Evolutionary conservation across 176 grass and related monocot genomes (phyloP), one percentile per base, ranked within the genome.

Genomic region (Areca catechu): DNA sequence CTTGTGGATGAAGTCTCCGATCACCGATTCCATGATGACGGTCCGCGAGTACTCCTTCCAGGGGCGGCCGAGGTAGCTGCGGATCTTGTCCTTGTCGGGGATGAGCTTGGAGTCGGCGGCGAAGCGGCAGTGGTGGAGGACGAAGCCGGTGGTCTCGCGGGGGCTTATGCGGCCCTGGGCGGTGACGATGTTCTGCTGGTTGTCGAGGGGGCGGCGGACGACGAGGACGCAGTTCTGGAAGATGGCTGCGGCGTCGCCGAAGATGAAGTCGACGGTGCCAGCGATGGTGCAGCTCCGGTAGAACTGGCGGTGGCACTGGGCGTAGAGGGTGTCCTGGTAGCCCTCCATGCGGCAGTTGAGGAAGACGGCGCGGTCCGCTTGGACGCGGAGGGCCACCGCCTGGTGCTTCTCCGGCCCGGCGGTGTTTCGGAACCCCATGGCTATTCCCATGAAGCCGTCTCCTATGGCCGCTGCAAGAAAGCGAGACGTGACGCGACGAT

Each of bases 321-420:
- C 86, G 76, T 90, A 96, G 0, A 96, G 80, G n/a, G 92, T 96
- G 77, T 96, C 92, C 70, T 96, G 92, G 64, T 82, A 90, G 23
- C 65, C 92, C n/a, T 87, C 86, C 82, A 96, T 87, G 16, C 69
- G 50, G 74, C 92, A 90, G 71, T 84, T 90, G 56, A 90, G 83
- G 80, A 96, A 96, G 74, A 96, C 80, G 49, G 86, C 56, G 51
- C 56, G 79, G 67, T 96, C 92, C 1, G 92, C 80, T 21, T 81
- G 71, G 48, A 83, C 82, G 29, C 89, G 77, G 22, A 96, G 77
- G 3, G 91, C 91, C 80, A 96, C 91, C 2, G 86, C 86, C 69
- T 96, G 91, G 83, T 84, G 79, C 71, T 96, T 96, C 49, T 56
- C 62, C 16, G 92, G 43, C 2, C 86, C 92, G 0, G 92, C 86